phyloP scores from a whole-genome alignment of 2,329 filamentous ascomycete species.

The Colletotrichum sp. region DNA sequence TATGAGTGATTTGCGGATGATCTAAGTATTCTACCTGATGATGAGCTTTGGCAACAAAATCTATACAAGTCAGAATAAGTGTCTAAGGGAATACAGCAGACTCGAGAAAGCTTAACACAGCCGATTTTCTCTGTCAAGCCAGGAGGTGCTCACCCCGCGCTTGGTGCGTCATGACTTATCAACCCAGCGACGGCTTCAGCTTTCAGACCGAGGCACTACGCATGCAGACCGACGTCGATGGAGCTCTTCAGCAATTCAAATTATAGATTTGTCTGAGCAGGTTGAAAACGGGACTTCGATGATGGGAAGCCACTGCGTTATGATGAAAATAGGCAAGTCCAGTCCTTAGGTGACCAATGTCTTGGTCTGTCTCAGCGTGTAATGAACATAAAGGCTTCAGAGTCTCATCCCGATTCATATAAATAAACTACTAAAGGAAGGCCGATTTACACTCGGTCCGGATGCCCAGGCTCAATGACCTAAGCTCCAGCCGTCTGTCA shows the following conservation, averaged over 20 bases:
- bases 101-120: not conserved
- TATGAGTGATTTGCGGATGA: not conserved
- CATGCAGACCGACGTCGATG: not conserved
- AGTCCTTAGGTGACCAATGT: too few relatives aligned
- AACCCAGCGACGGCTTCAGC: not conserved
- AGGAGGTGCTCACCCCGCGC: not conserved
- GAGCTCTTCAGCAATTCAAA: not conserved
- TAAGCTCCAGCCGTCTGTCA: accelerated
- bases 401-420: too few relatives aligned
- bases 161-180: not conserved
- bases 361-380: too few relatives aligned
- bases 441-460: too few relatives aligned
- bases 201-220: not conserved
- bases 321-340: not conserved
- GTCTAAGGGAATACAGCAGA: accelerated
- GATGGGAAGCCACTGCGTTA: not conserved
- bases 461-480: accelerated
- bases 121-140: not conserved
- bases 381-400: too few relatives aligned
- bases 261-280: not conserved
- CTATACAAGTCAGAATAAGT: not conserved
- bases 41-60: not conserved
- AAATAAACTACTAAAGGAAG: too few relatives aligned
- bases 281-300: not conserved
- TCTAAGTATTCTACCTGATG: not conserved